Base-by-base conservation (phyloP, 2,329 filamentous ascomycete species). In the Raffaelea arxii region DNA sequence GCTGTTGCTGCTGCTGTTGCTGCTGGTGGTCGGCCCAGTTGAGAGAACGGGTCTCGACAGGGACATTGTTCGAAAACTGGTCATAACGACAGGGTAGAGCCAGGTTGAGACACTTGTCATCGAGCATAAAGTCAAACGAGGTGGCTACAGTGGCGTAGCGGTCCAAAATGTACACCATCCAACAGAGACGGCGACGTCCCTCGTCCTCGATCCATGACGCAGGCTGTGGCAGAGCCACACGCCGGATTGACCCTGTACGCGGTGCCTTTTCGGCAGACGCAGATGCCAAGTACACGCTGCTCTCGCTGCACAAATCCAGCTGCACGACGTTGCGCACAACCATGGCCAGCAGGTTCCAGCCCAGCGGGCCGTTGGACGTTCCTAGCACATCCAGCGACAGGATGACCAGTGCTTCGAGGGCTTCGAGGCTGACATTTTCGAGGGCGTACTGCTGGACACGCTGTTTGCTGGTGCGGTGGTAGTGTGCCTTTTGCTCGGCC, bases 161-260 rank as follows among this genome's bases (percentile, higher is more conserved):
- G 61, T 96, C 90, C 9, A 96, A 72, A 10, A 95, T 68, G 59
- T 94, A 96, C 11, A 94, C 82, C 80, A 92, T 91, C 90, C 90
- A 96, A 62, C 95, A 94, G 1, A 95, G 69, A 24, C 90, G 74
- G 22, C 90, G 76, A 22, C 89, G 73, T 30, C 86, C 84, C 62
- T 96, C 90, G 50, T 95, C 89, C 59, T 95, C 89, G 46, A 94
- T 84, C 64, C 89, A 95, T 49, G 88, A 85, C 43, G 80, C 80
- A 0, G 90, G 77, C 51, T 94, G 86, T 0, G 87, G 84, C 0
- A 95, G 69, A 3, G 90, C 80, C 68, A 90, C 90, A 19, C 88
- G 86, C 46, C 89, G 75, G 37, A 94, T 68, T 0, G 89, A 94
- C 59, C 92, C 94, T 32, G 94, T 95, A 0, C 89, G 94, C 2